Evolutionary conservation across 305 asterid genomes (phyloP).

Genomic region (Rubia occidens): DNA sequence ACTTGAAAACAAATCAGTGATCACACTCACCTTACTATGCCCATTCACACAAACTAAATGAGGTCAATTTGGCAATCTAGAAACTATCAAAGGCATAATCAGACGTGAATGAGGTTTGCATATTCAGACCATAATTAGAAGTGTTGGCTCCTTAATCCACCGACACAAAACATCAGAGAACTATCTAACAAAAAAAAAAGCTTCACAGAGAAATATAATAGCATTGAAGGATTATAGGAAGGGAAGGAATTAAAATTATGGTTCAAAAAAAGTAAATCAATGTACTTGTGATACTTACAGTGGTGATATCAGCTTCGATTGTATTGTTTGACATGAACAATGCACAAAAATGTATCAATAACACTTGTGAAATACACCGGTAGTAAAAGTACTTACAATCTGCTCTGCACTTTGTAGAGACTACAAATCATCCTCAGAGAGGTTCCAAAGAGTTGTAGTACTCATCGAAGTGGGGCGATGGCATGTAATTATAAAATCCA

Average conservation of each 20-base stretch:
- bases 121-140: slow-evolving; percentile 84
- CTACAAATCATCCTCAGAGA: no score
- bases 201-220: not conserved
- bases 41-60: slow-evolving; percentile 86
- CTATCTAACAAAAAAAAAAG: not conserved
- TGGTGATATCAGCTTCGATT: slow-evolving; percentile 79
- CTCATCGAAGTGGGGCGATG: no score
- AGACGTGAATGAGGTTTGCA: slow-evolving; percentile 87
- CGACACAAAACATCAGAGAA: slow-evolving; percentile 29
- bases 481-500: no score
- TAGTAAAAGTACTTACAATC: no score
- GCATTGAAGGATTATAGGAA: not conserved
- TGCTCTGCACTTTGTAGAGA: no score
- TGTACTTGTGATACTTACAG: slow-evolving; percentile 95
- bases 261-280: slow-evolving; percentile 1
- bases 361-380: no score
- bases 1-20: not conserved
- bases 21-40: slow-evolving; percentile 68
- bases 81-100: slow-evolving; percentile 87
- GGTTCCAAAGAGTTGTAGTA: no score
- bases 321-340: slow-evolving; percentile 40
- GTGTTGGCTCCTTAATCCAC: slow-evolving; percentile 94
- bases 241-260: slow-evolving; percentile 5
- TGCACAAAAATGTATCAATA: slow-evolving; percentile 20
- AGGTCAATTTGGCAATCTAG: slow-evolving; percentile 83